A percentile compares a stretch with the other conserved stretches of the same genome.
phyloP scores from a whole-genome alignment of 2,329 filamentous ascomycete genomes.

The Fusarium nelsonii region DNA sequence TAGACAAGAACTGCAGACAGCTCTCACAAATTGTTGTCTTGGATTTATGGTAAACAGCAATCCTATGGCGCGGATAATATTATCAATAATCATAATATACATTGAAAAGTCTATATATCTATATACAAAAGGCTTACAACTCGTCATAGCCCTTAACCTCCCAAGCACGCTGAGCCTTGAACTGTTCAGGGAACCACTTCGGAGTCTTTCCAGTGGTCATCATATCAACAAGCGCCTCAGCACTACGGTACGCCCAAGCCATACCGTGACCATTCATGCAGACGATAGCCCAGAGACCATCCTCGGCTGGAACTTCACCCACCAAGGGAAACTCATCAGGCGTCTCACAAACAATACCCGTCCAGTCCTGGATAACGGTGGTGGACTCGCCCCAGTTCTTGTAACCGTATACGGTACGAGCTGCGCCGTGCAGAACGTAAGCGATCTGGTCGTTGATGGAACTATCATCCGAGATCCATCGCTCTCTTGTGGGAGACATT shows the following conservation, averaged over 20 bases:
- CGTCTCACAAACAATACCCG: slow-evolving; percentile 22
- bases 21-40: too few species aligned
- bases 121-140: neutral
- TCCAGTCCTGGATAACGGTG: slow-evolving; percentile 27
- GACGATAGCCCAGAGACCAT: slow-evolving; percentile 29
- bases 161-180: slow-evolving; percentile 28
- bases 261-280: slow-evolving; percentile 34
- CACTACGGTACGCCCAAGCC: slow-evolving; percentile 32
- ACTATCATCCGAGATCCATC: slow-evolving; percentile 15
- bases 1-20: accelerated
- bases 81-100: too few species aligned
- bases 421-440: slow-evolving; percentile 13
- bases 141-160: slow-evolving; percentile 2
- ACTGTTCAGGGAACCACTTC: slow-evolving; percentile 31
- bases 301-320: slow-evolving; percentile 23
- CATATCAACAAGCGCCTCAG: slow-evolving; percentile 32
- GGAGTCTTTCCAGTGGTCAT: slow-evolving; percentile 31
- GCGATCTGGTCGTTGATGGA: slow-evolving; percentile 29
- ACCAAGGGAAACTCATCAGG: slow-evolving; percentile 26
- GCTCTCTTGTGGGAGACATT: slow-evolving; percentile 24
- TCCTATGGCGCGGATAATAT: too few species aligned
- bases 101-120: neutral
- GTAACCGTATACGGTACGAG: slow-evolving; percentile 13
- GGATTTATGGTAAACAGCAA: too few species aligned
- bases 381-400: slow-evolving; percentile 30